Base-by-base conservation (phyloP, 768 basidiomycete species). In the Plicaturopsis crispa region DNA sequence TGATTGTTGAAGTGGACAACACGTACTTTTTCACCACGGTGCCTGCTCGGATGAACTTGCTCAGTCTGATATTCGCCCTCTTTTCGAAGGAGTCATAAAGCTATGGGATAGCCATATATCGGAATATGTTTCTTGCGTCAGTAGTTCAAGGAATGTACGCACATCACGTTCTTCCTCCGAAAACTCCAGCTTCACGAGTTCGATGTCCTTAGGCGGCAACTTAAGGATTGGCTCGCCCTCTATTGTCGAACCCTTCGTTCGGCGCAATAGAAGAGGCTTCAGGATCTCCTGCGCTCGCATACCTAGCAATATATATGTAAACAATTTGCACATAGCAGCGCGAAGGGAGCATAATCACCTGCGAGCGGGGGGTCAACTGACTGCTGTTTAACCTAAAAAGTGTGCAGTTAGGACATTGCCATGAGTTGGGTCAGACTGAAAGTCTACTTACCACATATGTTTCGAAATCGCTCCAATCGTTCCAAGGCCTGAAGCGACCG, bases 21-120 rank as follows among this genome's bases (percentile, higher is more conserved):
- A 65, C 74, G 24, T 51, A 84, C 76, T 87, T 80, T 55, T 86
- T 82, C 20, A 86, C 49, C 4, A 88, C 62, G 0, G 80, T 84
- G n/a, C 75, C 62, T 14, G 70, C 70, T 18, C 65, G 67, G 48
- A 83, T 70, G 56, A 78, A 85, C 47, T 67, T 71, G 43, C 73
- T 80, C 31, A 82, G 50, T 16, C 64, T 63, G 17, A 80, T 64
- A 49, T 72, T 72, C 3, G 73, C 71, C 36, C 57, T 51, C 49
- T 65, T 67, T 54, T 80, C 79, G 33, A 79, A 72, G 8, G 61
- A 62, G 45, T 78, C 67, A 45, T 82, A 82, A 6, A 80, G 49
- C 75, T 78, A 6, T 2, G 7, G 3, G 24, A 41, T 13, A 21
- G 35, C 16, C 40, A 41, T 16, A 6, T 32, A 24, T 14, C n/a